Evolutionary conservation across 164 flowering plant genomes (phyloP), one percentile per base, ranked within the genome.

Genomic region (Aristolochia californica): DNA sequence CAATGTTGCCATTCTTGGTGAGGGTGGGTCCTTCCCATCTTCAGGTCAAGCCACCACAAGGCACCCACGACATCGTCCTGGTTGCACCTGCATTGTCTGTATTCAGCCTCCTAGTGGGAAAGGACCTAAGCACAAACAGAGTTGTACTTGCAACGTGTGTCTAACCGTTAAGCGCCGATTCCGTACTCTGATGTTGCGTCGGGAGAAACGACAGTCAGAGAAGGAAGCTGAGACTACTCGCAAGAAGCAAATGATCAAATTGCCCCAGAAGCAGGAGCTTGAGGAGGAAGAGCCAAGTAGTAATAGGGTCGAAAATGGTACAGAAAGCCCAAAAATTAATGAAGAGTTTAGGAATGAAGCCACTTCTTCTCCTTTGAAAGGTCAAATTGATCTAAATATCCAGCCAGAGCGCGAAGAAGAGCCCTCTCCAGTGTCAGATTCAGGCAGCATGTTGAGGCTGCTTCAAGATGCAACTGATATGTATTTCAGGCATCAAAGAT

Each of bases 51-150:
- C 85, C 57, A 82, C 89, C 23, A 83, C 90, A 52, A 90, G 70
- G 73, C 96, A 91, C 67, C 98, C 98, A 1, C 83, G 91, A 27
- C 98, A 91, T 64, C 82, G 78, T 62, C 81, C 83, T 51, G 98
- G 96, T 24, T 91, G 98, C 62, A 47, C 91, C 18, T 91, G 98
- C 82, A 91, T 91, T 57, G 98, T 88, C 40, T 91, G 98, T 78
- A 86, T 91, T 63, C 98, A 91, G 67, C 90, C 94, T 13, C 96
- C 98, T 12, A 91, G 96, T 61, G 97, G 97, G 14, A 82, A 83
- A 70, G 87, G 87, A 50, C 85, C 83, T 24, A 91, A 85, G 70
- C 97, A 87, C 71, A 75, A 77, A 63, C 87, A 66, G 48, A 66
- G 80, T 2, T 91, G 98, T 70, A 81, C 82, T 0, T 91, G 98